phyloP scores from a whole-genome alignment of 257 asterid genomes.

The Solanum acaule region DNA sequence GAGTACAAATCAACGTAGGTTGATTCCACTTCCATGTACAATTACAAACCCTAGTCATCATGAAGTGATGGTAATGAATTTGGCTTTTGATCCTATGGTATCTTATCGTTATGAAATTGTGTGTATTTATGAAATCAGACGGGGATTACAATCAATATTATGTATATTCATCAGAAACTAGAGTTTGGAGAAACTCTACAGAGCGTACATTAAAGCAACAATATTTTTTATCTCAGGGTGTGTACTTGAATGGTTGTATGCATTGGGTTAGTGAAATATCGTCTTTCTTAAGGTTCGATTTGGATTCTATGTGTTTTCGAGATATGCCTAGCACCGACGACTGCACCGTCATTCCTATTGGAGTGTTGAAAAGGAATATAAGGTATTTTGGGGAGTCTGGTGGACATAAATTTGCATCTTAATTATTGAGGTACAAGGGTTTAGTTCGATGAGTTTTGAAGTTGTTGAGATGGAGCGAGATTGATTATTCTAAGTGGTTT shows the following conservation, averaged over 20 bases:
- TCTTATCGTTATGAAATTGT: conserved; percentile 2
- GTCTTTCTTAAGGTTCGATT: not conserved
- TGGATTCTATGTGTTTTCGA: not conserved
- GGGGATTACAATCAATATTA: not conserved
- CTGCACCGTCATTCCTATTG: not conserved
- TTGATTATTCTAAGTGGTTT: not conserved
- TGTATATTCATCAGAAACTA: not conserved
- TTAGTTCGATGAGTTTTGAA: not conserved
- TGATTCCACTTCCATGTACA: not conserved
- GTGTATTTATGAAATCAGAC: not conserved
- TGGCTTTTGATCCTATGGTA: not conserved
- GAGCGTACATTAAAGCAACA: not conserved
- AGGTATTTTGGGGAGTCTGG: not conserved
- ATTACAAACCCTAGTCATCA: too few relatives aligned
- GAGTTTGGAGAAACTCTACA: not conserved
- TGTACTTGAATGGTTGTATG: not conserved
- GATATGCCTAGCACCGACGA: not conserved
- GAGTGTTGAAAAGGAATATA: not conserved
- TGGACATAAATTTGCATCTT: not conserved
- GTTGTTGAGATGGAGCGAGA: not conserved
- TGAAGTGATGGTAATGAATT: not conserved
- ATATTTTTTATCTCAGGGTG: not conserved
- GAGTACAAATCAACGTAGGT: not conserved
- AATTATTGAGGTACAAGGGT: not conserved
- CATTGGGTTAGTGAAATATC: not conserved